A percentile compares a stretch with the other conserved stretches of the same genome.
Evolutionary conservation across 163 green algal species (phyloP).

Genomic region (Scenedesmus sp.): DNA sequence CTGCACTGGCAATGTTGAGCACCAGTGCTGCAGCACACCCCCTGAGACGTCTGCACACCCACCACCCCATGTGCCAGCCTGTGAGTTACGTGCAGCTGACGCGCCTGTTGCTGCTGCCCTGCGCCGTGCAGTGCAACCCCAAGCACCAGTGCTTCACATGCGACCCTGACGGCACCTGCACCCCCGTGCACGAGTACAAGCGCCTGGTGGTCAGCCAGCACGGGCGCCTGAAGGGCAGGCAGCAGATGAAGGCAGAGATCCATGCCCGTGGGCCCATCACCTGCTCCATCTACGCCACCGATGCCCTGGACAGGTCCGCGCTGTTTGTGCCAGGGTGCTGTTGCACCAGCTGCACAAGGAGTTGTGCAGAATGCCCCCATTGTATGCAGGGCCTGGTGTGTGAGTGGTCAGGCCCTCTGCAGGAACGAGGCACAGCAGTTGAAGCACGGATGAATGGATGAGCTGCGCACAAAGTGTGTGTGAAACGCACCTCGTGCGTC

Average conservation of each 20-base stretch:
- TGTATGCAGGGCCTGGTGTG: too few species aligned
- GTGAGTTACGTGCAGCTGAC: too few species aligned
- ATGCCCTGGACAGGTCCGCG: conserved; percentile 67
- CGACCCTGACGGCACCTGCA: conserved; percentile 73
- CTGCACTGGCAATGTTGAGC: not conserved
- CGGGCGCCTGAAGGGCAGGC: conserved; percentile 64
- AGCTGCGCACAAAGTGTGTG: too few species aligned
- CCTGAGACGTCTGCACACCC: not conserved
- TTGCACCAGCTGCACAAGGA: too few species aligned
- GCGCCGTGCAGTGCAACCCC: conserved; percentile 69
- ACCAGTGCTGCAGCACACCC: not conserved
- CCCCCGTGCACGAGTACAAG: conserved; percentile 79
- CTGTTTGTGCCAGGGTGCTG: not conserved
- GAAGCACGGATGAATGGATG: too few species aligned
- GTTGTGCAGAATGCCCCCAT: too few species aligned
- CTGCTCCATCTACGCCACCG: conserved; percentile 85
- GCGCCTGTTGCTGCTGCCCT: not conserved
- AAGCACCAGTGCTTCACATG: conserved; percentile 89
- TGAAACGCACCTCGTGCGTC: too few species aligned
- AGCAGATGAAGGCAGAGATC: conserved; percentile 92
- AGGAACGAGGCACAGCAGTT: too few species aligned
- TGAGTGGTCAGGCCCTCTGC: too few species aligned
- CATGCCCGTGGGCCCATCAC: conserved; percentile 83
- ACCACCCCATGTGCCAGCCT: too few species aligned
- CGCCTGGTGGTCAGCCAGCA: conserved; percentile 80